Evolutionary conservation across 805 yeast species (phyloP).

Genomic region (Ogataea neopini): DNA sequence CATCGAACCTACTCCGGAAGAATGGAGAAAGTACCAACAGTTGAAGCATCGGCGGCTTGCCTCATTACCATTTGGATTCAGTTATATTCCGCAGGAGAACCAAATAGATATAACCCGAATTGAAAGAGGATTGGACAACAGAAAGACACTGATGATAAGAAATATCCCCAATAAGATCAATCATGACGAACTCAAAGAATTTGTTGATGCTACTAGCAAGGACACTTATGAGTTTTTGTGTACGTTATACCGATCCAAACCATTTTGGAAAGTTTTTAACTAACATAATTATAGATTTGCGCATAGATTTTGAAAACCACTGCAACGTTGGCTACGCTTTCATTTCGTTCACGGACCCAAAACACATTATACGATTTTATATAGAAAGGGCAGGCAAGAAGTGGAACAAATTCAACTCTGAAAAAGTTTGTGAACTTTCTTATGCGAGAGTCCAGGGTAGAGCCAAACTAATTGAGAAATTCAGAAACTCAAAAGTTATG

Average conservation of each 20-base stretch:
- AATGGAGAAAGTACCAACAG: constrained; percentile 27
- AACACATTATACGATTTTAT: constrained; percentile 46
- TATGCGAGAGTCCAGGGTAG: constrained; percentile 55
- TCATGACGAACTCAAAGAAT: constrained; percentile 45
- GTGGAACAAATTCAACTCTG: constrained; percentile 50
- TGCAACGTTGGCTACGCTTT: constrained; percentile 62
- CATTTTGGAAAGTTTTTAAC: neutral
- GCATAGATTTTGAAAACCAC: constrained; percentile 52
- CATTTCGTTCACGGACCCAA: constrained; percentile 47
- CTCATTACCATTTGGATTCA: constrained; percentile 25
- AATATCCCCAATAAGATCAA: constrained; percentile 55
- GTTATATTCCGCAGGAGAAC: constrained; percentile 35
- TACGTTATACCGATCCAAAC: constrained; percentile 20
- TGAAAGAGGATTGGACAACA: constrained; percentile 41
- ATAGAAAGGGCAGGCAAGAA: constrained; percentile 46
- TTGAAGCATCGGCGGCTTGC: constrained; percentile 28
- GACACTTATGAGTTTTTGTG: constrained; percentile 42
- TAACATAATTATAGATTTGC: constrained; percentile 35
- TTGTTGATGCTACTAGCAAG: constrained; percentile 46
- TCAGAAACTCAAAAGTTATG: constrained; percentile 53
- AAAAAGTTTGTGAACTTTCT: constrained; percentile 50
- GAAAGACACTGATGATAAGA: constrained; percentile 53
- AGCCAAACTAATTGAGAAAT: constrained; percentile 45
- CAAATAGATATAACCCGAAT: constrained; percentile 43
- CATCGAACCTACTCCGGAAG: constrained; percentile 16